Evolutionary conservation across 805 yeast genomes (phyloP).

Genomic region (Sugiyamaella lignohabitans): DNA sequence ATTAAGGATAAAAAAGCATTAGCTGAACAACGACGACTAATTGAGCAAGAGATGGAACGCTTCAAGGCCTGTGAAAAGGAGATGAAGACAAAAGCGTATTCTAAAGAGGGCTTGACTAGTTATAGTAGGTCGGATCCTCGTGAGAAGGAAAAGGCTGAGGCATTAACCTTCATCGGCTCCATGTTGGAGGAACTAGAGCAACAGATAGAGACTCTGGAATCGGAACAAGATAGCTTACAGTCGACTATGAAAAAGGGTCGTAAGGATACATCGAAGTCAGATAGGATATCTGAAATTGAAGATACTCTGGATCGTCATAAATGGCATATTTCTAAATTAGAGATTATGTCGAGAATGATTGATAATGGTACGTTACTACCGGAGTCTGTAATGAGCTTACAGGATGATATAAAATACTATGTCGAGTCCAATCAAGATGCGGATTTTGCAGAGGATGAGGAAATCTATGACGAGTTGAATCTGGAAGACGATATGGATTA

Average conservation of each 20-base stretch:
- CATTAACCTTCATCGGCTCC: constrained; percentile 59
- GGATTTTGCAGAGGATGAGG: constrained; percentile 90
- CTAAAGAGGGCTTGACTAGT: constrained; percentile 83
- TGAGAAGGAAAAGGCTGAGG: constrained; percentile 71
- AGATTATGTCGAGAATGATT: constrained; percentile 64
- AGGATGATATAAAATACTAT: constrained; percentile 87
- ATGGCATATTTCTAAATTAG: constrained; percentile 73
- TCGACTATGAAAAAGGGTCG: constrained; percentile 53
- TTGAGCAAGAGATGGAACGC: constrained; percentile 76
- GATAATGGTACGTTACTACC: constrained; percentile 78
- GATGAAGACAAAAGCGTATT: constrained; percentile 88
- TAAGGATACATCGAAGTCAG: constrained; percentile 49
- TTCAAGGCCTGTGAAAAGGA: constrained; percentile 91
- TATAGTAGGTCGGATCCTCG: constrained; percentile 66
- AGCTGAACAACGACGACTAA: constrained; percentile 65
- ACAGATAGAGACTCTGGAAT: constrained; percentile 75
- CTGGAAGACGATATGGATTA: constrained; percentile 50
- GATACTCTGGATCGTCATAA: constrained; percentile 65
- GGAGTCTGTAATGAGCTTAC: constrained; percentile 65
- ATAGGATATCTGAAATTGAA: constrained; percentile 55
- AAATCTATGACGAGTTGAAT: constrained; percentile 80
- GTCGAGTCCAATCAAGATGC: constrained; percentile 91
- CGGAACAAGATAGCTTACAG: constrained; percentile 52
- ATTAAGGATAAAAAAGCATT: constrained; percentile 82
- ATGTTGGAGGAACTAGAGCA: constrained; percentile 73